Conservation (phyloP, 2,329 filamentous ascomycete species). For the Trichoderma polysporum region DNA sequence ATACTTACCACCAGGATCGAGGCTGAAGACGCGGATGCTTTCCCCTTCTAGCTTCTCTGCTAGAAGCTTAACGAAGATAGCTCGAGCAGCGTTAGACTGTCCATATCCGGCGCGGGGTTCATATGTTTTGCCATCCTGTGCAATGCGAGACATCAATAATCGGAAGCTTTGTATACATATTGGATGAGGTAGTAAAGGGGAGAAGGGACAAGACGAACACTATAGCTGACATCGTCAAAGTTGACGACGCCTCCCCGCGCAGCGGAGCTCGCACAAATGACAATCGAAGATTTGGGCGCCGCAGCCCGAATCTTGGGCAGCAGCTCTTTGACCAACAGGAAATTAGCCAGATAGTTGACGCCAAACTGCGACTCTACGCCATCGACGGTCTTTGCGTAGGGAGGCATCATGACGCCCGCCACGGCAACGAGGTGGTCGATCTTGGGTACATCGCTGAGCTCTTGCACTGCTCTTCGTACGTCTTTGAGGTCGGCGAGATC, state of each 20-base stretch:
- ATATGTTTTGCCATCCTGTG: slow-evolving; percentile 16
- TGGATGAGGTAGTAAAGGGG: background rate
- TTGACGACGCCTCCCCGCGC: background rate
- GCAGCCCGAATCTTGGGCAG: slow-evolving; percentile 32
- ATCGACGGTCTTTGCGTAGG: slow-evolving; percentile 22
- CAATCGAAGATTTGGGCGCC: slow-evolving; percentile 13
- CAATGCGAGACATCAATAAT: background rate
- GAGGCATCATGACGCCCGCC: slow-evolving; percentile 20
- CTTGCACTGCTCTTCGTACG: slow-evolving; percentile 2
- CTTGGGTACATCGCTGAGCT: slow-evolving; percentile 8
- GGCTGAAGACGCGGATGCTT: slow-evolving; percentile 19
- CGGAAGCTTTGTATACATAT: background rate
- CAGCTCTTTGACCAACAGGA: slow-evolving; percentile 51
- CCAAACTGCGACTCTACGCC: slow-evolving; percentile 44
- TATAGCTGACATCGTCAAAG: slow-evolving; percentile 18
- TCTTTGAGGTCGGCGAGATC: slow-evolving; percentile 6
- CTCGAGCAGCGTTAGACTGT: slow-evolving; percentile 21
- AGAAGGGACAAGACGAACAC: background rate
- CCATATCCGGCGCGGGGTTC: slow-evolving; percentile 7
- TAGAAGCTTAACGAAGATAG: slow-evolving; percentile 20
- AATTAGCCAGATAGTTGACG: slow-evolving; percentile 53
- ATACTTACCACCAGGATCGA: slow-evolving; percentile 22
- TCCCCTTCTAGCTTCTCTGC: slow-evolving; percentile 17
- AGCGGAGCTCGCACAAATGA: slow-evolving; percentile 14
- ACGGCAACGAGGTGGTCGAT: slow-evolving; percentile 21